These are phyloP conservation scores for Meredithiella fracta DNA, from an alignment of 2,329 filamentous ascomycete species.

Conservation along the genomic window DNA sequence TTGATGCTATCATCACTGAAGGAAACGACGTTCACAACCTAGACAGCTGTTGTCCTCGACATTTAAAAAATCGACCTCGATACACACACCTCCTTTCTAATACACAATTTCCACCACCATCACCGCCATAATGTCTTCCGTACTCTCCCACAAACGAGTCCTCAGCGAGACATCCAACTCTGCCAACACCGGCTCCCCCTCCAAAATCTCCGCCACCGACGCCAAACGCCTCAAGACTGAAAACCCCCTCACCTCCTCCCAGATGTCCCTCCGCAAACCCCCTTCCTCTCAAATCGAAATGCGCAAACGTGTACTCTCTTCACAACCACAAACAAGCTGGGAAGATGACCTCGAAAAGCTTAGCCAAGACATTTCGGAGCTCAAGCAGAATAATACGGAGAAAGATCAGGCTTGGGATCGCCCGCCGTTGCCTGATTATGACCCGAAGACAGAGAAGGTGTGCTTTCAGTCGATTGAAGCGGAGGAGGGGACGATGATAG, in stretches of 20 bases:
- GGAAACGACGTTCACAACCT: not conserved
- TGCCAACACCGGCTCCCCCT: not conserved
- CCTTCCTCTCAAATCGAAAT: slow-evolving; percentile 32
- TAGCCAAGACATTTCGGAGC: slow-evolving; percentile 74
- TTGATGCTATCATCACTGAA: too few species aligned
- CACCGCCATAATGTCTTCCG: not conserved
- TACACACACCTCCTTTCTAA: not conserved
- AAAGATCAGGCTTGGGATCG: slow-evolving; percentile 85
- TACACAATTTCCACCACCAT: not conserved
- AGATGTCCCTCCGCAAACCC: not conserved
- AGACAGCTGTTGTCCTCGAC: not conserved
- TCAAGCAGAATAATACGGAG: slow-evolving; percentile 77
- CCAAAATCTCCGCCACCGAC: not conserved
- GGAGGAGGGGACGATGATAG: slow-evolving; percentile 71
- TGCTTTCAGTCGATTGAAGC: slow-evolving; percentile 91
- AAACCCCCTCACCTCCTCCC: not conserved
- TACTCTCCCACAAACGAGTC: slow-evolving; percentile 8
- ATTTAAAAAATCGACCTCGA: not conserved
- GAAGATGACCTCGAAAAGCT: slow-evolving; percentile 91
- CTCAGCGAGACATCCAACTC: slow-evolving; percentile 3
- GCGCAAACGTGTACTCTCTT: slow-evolving; percentile 50
- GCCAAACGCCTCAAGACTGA: slow-evolving; percentile 8
- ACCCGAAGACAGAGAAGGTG: slow-evolving; percentile 48
- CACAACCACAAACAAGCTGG: slow-evolving; percentile 76
- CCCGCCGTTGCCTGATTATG: slow-evolving; percentile 35